A percentile compares a stretch with the other conserved stretches of the same genome.
phyloP scores from a whole-genome alignment of 208 protist species.

The Leishmania lainsoni region DNA sequence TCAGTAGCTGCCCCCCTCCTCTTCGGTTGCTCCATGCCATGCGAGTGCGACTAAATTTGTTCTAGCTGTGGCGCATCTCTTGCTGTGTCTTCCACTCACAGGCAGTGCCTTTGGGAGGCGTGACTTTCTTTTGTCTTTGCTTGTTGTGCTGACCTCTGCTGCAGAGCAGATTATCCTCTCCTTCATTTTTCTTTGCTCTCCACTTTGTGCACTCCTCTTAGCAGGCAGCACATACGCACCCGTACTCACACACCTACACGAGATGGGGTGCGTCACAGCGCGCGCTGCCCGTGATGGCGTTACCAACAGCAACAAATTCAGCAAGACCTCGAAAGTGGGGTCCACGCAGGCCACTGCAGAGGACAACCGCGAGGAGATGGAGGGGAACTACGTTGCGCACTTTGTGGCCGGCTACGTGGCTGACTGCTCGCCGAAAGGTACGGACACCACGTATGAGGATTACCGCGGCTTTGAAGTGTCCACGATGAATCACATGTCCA shows the following conservation, averaged over 20 bases:
- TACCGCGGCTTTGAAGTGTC: constrained; percentile 55
- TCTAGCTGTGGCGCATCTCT: not conserved
- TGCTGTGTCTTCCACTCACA: not conserved
- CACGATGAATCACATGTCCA: constrained; percentile 50
- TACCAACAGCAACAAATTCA: not conserved
- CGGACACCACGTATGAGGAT: constrained; percentile 54
- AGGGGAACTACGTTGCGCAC: constrained; percentile 7
- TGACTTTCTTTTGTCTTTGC: constrained; percentile 14
- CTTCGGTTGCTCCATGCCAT: not conserved
- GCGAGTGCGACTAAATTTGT: not conserved
- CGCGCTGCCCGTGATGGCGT: constrained; percentile 2
- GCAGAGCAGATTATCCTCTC: not conserved
- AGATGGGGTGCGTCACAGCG: constrained; percentile 43
- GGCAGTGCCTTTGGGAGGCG: not conserved
- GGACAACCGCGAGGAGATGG: constrained; percentile 12
- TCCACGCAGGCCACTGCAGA: not conserved
- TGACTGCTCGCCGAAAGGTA: constrained; percentile 33
- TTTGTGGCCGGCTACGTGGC: constrained; percentile 40
- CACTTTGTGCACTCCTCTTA: not conserved
- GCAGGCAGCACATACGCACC: not conserved
- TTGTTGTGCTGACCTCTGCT: constrained; percentile 1
- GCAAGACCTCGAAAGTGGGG: not conserved
- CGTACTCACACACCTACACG: constrained; percentile 2
- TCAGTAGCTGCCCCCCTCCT: not conserved
- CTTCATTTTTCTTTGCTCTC: not conserved